Base-by-base conservation (phyloP, 345 rosid genomes). In the Camelina laxa region DNA sequence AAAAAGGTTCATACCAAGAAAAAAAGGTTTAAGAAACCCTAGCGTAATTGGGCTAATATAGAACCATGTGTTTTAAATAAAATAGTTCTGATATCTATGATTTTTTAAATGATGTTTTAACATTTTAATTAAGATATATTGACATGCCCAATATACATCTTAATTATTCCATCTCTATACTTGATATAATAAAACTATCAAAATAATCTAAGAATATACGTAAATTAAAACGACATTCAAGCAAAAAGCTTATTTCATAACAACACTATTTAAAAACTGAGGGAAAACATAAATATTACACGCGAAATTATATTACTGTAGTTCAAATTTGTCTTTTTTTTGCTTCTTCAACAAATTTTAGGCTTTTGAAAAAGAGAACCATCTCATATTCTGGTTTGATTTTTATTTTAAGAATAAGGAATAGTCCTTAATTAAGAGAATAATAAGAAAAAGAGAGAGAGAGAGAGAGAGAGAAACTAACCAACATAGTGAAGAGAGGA, bases 401-500 rank as follows among this genome's bases (percentile, higher is more conserved):
- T 61, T 48, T 33, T 20, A 45, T 3, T 14, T 14, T 39, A 64
- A 36, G n/a, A 72, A 33, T 27, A 44, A 51, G 6, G 50, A 44
- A 55, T n/a, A 61, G n/a, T 1, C 50, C 20, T n/a, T 45, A 27
- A 16, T 16, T 51, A 30, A 16, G 60, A 66, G 21, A 49, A 51
- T 22, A 7, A 2, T 58, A 63, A 59, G 15, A 2, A n/a, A 56
- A 27, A 31, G 8, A 5, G 30, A 27, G 30, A 45, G 7, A 45
- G 7, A 65, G 17, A 56, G 10, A 60, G 15, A 24, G 27, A 36
- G 19, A 41, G 61, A 48, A 45, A 39, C 22, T 7, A 66, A 91
- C 97, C 85, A 92, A 89, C 96, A 92, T 92, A 49, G 57, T 83
- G 84, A 65, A 85, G 57, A 84, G 44, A 36, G 92, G 97, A 76